Conservation (phyloP, 352 stramenopile species). For the Thalassiosira delicatula region DNA sequence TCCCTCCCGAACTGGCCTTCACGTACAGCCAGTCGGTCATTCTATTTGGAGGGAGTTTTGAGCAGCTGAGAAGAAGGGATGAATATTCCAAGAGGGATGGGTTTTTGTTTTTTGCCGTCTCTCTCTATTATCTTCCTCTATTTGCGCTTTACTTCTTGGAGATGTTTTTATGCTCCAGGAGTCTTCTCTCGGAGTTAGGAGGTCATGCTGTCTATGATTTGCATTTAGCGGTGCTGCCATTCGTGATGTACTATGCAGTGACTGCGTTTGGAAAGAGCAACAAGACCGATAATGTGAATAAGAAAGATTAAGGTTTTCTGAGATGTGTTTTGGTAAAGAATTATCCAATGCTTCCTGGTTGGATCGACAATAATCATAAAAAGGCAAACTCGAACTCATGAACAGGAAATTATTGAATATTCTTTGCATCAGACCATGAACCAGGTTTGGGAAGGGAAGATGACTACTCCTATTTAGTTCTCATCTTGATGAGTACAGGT, state of each 20-base stretch:
- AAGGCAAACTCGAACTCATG: too few relatives aligned
- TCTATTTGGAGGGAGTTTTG: conserved; percentile 7
- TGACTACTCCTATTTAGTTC: too few relatives aligned
- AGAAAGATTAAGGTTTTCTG: too few relatives aligned
- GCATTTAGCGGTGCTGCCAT: conserved; percentile 4
- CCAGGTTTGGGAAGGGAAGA: too few relatives aligned
- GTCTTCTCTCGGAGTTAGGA: background rate
- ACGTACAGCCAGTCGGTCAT: conserved; percentile 24
- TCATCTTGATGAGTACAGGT: too few relatives aligned
- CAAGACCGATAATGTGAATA: too few relatives aligned
- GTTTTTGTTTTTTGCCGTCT: conserved; percentile 4
- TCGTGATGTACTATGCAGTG: conserved; percentile 2
- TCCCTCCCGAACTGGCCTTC: conserved; percentile 11
- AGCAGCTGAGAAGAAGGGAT: conserved; percentile 9
- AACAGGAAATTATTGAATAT: too few relatives aligned
- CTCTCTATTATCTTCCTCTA: conserved; percentile 7
- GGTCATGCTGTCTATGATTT: conserved; percentile 15
- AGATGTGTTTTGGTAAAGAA: too few relatives aligned
- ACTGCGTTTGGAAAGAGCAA: background rate
- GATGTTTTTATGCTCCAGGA: background rate
- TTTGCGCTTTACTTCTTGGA: conserved; percentile 10
- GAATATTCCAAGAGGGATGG: background rate
- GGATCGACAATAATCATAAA: too few relatives aligned
- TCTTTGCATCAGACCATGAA: too few relatives aligned
- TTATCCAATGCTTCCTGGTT: too few relatives aligned